Evolutionary conservation across 495 filamentous ascomycete species (phyloP).

Genomic region (Clavariopsis aquatica): DNA sequence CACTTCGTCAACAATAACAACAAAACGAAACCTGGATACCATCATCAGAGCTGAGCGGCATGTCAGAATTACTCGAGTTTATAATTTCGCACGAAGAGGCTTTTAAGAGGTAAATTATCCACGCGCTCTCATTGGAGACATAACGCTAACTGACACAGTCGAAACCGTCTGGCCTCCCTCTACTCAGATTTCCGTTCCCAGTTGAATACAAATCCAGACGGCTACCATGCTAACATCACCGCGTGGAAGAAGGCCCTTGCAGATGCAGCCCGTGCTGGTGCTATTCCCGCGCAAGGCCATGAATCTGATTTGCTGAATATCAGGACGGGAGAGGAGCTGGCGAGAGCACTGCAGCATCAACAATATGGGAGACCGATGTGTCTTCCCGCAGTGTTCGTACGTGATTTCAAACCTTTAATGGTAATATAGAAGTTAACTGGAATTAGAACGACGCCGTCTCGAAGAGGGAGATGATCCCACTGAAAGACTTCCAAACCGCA

Average conservation of each 20-base stretch:
- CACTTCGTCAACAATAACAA: neutral
- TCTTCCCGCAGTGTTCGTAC: constrained; percentile 72
- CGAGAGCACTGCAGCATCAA: constrained; percentile 68
- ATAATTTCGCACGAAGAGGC: constrained; percentile 63
- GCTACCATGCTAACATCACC: constrained; percentile 78
- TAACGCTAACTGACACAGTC: constrained; percentile 45
- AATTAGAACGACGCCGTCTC: constrained; percentile 65
- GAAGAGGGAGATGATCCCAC: constrained; percentile 66
- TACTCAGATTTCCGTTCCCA: constrained; percentile 90
- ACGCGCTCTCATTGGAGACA: neutral
- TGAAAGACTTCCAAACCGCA: constrained; percentile 60
- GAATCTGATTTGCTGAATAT: constrained; percentile 60
- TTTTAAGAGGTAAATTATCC: constrained; percentile 58
- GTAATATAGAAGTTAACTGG: neutral
- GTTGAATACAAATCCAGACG: constrained; percentile 81
- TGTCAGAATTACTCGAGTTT: constrained; percentile 63
- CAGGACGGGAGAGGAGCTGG: constrained; percentile 65
- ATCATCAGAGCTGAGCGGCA: constrained; percentile 31
- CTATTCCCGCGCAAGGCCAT: constrained; percentile 53
- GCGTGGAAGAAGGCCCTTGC: constrained; percentile 80
- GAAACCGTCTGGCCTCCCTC: constrained; percentile 82
- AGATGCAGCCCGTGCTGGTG: constrained; percentile 65
- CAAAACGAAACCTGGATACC: constrained; percentile 3
- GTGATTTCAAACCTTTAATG: constrained; percentile 24
- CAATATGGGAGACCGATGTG: constrained; percentile 85